Conservation (phyloP, 108 stramenopile genomes). For the Cyclotella atomus region DNA sequence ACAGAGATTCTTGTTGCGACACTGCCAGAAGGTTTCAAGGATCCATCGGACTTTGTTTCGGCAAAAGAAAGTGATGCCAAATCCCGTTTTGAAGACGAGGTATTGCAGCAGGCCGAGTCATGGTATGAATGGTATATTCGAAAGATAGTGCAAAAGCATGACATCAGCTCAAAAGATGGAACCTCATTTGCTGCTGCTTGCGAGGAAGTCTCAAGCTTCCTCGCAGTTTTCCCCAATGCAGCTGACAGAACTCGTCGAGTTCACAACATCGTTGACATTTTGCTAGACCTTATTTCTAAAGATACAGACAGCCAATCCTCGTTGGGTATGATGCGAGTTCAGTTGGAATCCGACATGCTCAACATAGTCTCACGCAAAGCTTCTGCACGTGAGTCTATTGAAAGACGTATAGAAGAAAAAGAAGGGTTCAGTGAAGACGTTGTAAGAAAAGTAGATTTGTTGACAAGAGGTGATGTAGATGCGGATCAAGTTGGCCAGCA, state of each 20-base stretch:
- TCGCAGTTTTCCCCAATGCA: constrained; percentile 53
- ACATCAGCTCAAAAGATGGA: constrained; percentile 31
- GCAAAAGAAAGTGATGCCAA: constrained; percentile 35
- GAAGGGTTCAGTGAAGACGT: constrained; percentile 32
- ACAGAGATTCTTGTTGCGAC: constrained; percentile 71
- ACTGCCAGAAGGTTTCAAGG: constrained; percentile 72
- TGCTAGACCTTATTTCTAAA: constrained; percentile 45
- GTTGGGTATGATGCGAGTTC: constrained; percentile 45
- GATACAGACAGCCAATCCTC: constrained; percentile 20
- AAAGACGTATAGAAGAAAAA: constrained; percentile 33
- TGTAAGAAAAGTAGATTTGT: constrained; percentile 18
- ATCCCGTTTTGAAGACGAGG: constrained; percentile 42
- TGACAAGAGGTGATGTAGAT: constrained; percentile 17
- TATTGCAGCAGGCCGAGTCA: constrained; percentile 55
- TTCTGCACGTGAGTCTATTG: constrained; percentile 44
- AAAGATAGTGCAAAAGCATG: constrained; percentile 52
- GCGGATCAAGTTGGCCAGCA: constrained; percentile 24
- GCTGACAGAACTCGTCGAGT: constrained; percentile 64
- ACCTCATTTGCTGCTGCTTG: constrained; percentile 56
- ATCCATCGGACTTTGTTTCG: constrained; percentile 82
- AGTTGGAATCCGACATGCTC: constrained; percentile 66
- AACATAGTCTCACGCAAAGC: constrained; percentile 61
- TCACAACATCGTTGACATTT: constrained; percentile 45
- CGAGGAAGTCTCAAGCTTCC: constrained; percentile 67
- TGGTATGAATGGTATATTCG: constrained; percentile 80